Evolutionary conservation across 2,329 filamentous ascomycete species (phyloP), one percentile per base, ranked within the genome.

Genomic region (Pyrenophora graminea): DNA sequence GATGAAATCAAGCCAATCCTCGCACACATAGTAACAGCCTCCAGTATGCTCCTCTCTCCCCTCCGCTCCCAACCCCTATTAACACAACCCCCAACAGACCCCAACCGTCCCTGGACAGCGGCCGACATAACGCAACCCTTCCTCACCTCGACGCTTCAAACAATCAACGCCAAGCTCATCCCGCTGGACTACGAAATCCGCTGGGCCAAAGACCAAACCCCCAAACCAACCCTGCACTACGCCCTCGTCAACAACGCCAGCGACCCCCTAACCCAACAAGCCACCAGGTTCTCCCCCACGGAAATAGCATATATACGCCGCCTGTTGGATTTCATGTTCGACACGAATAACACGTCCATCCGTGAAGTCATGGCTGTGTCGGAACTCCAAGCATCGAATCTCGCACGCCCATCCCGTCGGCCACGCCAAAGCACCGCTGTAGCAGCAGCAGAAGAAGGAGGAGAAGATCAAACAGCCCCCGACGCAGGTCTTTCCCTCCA

Each of bases 231-330:
- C n/a, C 78, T 91, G 18, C 96, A 87, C 71, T 96, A 87, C 71
- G 90, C 89, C 2, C 80, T 99, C 30, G 87, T 97, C 39, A 99
- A 99, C 75, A 90, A 88, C 1, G 87, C 89, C 8, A 91, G 88
- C 55, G 94, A 99, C 72, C 79, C 87, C 0, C 78, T 93, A 53
- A 95, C 91, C 0, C 93, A 97, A 66, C 81, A 97, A 33, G 91
- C 92, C 2, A 97, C 94, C 0, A 85, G 84, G 0, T 89, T 89
- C 68, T 83, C 81, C 6, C 78, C 90, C 0, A 91, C 96, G 61
- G 92, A 97, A 76, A 89, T 97, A 27, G 85, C 89, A 0, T 99
- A 91, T 70, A 84, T 97, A 47, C 94, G 95, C 74, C 82, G 94
- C 7, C 72, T 97, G 3, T 82, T 99, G 1, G 92, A 97, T 70